Conservation (phyloP, 2,329 filamentous ascomycete species). For the Leptographium radiaticola region DNA sequence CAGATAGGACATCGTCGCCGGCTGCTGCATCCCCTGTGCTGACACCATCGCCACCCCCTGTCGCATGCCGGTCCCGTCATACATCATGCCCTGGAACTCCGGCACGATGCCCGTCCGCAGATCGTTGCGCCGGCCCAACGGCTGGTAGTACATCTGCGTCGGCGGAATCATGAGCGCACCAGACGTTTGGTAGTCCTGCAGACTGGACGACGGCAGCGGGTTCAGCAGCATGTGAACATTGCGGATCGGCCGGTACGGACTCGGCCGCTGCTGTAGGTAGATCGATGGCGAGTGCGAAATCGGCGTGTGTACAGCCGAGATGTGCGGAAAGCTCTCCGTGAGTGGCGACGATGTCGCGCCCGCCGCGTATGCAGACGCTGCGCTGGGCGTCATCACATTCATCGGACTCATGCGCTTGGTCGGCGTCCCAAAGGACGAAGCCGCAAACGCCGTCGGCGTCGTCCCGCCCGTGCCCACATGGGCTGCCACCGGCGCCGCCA, state of each 20-base stretch:
- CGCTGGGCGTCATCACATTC: constrained; percentile 23
- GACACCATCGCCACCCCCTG: constrained; percentile 6
- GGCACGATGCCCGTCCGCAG: constrained; percentile 60
- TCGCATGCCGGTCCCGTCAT: background rate
- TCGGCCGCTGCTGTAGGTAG: constrained; percentile 77
- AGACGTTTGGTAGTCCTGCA: constrained; percentile 57
- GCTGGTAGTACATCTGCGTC: constrained; percentile 72
- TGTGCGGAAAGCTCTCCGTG: constrained; percentile 44
- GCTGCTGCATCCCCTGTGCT: constrained; percentile 7
- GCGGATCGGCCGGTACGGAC: constrained; percentile 84
- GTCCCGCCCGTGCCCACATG: background rate
- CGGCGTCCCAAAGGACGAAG: constrained; percentile 31
- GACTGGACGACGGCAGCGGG: constrained; percentile 66
- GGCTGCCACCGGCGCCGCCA: background rate
- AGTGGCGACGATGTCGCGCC: constrained; percentile 58
- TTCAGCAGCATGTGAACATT: constrained; percentile 84
- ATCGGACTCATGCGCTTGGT: constrained; percentile 40
- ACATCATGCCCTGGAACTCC: constrained; percentile 29
- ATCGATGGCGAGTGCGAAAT: constrained; percentile 74
- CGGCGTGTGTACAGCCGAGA: constrained; percentile 39
- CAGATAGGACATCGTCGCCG: background rate
- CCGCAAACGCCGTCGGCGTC: constrained; percentile 11
- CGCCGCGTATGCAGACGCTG: constrained; percentile 32
- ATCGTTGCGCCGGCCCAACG: constrained; percentile 55
- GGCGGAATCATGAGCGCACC: constrained; percentile 32